A percentile compares a stretch with the other conserved stretches of the same genome.
Evolutionary conservation across 1,284 basidiomycete species (phyloP).

Genomic region (Calocybe gambosa): DNA sequence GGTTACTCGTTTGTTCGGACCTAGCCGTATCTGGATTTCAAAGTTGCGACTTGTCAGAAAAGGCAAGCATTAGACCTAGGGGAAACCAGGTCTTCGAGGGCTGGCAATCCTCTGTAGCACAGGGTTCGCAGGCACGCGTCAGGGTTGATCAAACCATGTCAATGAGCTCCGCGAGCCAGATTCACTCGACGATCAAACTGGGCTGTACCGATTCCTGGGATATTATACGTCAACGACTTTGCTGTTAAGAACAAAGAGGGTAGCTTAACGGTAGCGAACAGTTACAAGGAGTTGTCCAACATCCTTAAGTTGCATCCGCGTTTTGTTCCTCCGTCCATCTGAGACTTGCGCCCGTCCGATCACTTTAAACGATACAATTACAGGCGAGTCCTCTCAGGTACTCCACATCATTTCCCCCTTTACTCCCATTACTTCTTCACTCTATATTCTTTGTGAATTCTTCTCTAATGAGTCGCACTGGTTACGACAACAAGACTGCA

Average conservation of each 20-base stretch:
- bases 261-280: constrained; percentile 29
- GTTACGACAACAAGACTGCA: constrained; percentile 18
- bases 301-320: constrained; percentile 32
- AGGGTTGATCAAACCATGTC: constrained; percentile 35
- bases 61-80: constrained; percentile 25
- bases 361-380: constrained; percentile 24
- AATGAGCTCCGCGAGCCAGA: constrained; percentile 35
- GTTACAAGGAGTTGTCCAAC: constrained; percentile 23
- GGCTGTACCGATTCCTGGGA: constrained; percentile 33
- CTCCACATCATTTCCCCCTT: constrained; percentile 21
- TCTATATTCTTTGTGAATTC: constrained; percentile 11
- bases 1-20: constrained; percentile 24
- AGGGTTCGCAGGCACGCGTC: too few species aligned
- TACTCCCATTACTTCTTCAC: constrained; percentile 16
- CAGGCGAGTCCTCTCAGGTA: constrained; percentile 19
- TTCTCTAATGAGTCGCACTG: constrained; percentile 26
- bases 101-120: constrained; percentile 28
- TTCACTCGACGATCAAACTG: constrained; percentile 34
- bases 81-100: constrained; percentile 28
- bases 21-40: constrained; percentile 32
- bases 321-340: constrained; percentile 38
- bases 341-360: constrained; percentile 36
- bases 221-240: constrained; percentile 35
- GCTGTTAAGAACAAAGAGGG: constrained; percentile 32
- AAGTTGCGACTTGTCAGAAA: constrained; percentile 30